Conservation (phyloP, 2,329 filamentous ascomycete genomes). For the Alternaria triticimaculans region DNA sequence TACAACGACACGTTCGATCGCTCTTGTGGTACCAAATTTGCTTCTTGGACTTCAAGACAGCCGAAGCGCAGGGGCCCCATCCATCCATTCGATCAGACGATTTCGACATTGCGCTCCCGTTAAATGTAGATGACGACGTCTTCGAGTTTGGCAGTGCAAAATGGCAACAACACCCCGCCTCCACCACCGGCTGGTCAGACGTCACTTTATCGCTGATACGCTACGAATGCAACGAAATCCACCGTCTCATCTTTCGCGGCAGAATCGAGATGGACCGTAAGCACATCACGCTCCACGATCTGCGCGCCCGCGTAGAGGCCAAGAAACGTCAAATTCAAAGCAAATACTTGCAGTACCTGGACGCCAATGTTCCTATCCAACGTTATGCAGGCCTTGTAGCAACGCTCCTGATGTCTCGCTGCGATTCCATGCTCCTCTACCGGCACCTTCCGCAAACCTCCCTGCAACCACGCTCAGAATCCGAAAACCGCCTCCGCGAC, state of each 20-base stretch:
- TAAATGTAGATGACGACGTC: constrained; percentile 49
- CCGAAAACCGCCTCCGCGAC: constrained; percentile 46
- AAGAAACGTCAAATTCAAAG: constrained; percentile 44
- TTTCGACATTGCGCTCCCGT: constrained; percentile 46
- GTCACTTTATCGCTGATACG: constrained; percentile 45
- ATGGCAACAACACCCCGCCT: constrained; percentile 45
- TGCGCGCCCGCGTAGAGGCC: constrained; percentile 44
- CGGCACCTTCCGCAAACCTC: constrained; percentile 47
- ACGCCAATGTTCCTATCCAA: constrained; percentile 42
- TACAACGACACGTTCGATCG: constrained; percentile 46
- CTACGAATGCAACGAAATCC: constrained; percentile 48
- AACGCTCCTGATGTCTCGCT: constrained; percentile 47
- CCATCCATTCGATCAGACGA: constrained; percentile 47
- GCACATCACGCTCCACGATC: constrained; percentile 45
- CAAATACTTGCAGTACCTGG: constrained; percentile 45
- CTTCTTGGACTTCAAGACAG: constrained; percentile 49
- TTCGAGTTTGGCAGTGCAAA: constrained; percentile 45
- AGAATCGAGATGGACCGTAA: constrained; percentile 49
- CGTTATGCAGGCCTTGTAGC: constrained; percentile 48
- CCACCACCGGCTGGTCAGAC: constrained; percentile 43
- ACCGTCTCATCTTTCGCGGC: constrained; percentile 47
- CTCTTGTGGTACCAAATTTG: constrained; percentile 50
- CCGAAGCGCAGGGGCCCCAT: constrained; percentile 48
- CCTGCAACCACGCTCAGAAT: constrained; percentile 42
- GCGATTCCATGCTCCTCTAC: constrained; percentile 50